phyloP scores from a whole-genome alignment of 1,139 yeast genomes.

The Keqinozyma sinolaborantium region DNA sequence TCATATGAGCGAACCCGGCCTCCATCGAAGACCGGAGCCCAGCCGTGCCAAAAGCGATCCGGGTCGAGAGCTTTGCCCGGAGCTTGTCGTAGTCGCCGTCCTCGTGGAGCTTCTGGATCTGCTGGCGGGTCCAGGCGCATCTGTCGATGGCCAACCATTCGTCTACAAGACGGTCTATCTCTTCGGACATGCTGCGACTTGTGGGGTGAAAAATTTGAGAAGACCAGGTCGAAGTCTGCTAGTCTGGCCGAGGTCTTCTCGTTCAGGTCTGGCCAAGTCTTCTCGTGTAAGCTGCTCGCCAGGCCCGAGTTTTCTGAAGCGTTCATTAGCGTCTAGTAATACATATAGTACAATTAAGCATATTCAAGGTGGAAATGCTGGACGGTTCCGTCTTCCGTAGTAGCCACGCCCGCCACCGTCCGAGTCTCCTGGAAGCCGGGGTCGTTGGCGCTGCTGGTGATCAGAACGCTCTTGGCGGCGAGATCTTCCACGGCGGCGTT shows the following conservation, averaged over 20 bases:
- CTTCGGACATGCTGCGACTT: too few species aligned
- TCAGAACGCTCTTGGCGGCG: background rate
- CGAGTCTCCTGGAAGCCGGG: background rate
- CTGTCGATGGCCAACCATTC: slow-evolving; percentile 49
- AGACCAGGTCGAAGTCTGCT: too few species aligned
- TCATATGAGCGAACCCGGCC: slow-evolving; percentile 88
- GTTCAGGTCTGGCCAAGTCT: too few species aligned
- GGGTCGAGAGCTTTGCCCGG: slow-evolving; percentile 43
- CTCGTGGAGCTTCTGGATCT: slow-evolving; percentile 48
- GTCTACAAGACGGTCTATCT: slow-evolving; percentile 34
- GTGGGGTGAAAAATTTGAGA: background rate
- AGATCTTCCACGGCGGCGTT: background rate
- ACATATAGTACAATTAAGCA: background rate
- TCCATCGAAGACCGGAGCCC: slow-evolving; percentile 86
- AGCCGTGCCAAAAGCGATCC: slow-evolving; percentile 91
- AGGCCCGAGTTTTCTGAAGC: too few species aligned
- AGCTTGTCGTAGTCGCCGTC: slow-evolving; percentile 41
- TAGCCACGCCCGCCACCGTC: background rate
- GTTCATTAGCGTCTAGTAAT: too few species aligned
- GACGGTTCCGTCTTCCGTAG: background rate
- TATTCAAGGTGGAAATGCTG: background rate
- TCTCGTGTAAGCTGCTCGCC: too few species aligned
- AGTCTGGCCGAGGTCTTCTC: too few species aligned
- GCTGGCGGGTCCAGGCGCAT: slow-evolving; percentile 53
- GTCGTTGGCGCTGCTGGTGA: background rate